Evolutionary conservation across 2,329 filamentous ascomycete genomes (phyloP).

Genomic region (Scedosporium dehoogii): DNA sequence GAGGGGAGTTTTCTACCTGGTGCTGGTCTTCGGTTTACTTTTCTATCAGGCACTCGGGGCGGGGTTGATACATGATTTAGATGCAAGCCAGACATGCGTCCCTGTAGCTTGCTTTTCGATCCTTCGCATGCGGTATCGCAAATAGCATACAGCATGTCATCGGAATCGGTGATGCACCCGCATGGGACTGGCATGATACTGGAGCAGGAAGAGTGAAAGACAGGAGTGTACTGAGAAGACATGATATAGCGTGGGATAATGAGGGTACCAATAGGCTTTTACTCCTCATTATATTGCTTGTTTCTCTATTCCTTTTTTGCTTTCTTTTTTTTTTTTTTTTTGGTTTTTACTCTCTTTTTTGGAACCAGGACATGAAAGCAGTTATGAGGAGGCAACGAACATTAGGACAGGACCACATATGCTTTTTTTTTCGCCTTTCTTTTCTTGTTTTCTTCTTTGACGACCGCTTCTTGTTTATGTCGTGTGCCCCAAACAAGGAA

Average conservation of each 20-base stretch:
- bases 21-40: not conserved
- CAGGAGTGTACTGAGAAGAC: too few relatives aligned
- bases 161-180: not conserved
- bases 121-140: not conserved
- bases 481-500: too few relatives aligned
- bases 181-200: not conserved
- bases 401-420: not conserved
- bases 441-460: not conserved
- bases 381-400: not conserved
- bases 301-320: not conserved
- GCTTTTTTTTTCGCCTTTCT: not conserved
- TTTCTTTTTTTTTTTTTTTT: not conserved
- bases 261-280: not conserved
- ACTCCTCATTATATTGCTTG: not conserved
- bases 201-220: too few relatives aligned
- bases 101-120: not conserved
- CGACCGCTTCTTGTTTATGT: too few relatives aligned
- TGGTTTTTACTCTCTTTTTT: not conserved
- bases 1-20: too few relatives aligned
- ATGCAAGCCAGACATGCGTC: not conserved
- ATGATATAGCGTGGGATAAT: not conserved
- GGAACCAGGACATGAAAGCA: not conserved
- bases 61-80: not conserved
- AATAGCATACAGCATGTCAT: not conserved
- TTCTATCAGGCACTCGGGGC: not conserved